phyloP scores from a whole-genome alignment of 495 filamentous ascomycete genomes.

The Penicillium subrubescens region DNA sequence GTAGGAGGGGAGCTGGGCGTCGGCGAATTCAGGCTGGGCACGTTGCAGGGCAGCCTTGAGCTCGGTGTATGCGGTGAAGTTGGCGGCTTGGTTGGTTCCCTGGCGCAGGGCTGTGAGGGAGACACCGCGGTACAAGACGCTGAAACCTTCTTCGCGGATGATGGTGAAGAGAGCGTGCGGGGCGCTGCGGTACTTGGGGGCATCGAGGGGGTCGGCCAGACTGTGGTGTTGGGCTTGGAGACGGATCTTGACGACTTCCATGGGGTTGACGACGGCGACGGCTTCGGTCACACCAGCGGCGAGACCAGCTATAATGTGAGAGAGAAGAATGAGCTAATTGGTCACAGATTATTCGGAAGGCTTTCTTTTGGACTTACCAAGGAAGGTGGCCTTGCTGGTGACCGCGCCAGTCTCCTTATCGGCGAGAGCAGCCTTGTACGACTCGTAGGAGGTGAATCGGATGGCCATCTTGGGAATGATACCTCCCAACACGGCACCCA shows the following conservation, averaged over 20 bases:
- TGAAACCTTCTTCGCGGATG: constrained; percentile 83
- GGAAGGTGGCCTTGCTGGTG: constrained; percentile 76
- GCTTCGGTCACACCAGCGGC: constrained; percentile 94
- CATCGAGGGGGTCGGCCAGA: constrained; percentile 87
- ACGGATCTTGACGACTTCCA: constrained; percentile 99
- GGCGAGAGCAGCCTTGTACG: constrained; percentile 83
- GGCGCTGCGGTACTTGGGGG: constrained; percentile 96
- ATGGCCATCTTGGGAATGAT: constrained; percentile 99
- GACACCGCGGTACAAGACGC: constrained; percentile 88
- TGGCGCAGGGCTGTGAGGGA: constrained; percentile 91
- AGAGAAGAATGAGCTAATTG: not conserved
- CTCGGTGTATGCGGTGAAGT: constrained; percentile 98
- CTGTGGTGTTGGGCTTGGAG: constrained; percentile 96
- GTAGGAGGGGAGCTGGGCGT: constrained; percentile 72
- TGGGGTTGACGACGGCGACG: constrained; percentile 92
- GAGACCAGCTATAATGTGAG: constrained; percentile 67
- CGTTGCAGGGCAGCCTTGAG: constrained; percentile 78
- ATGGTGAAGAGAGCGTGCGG: constrained; percentile 95
- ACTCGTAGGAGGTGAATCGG: constrained; percentile 96
- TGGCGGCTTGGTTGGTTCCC: constrained; percentile 96
- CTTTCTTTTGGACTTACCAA: constrained; percentile 54
- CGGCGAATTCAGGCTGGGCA: constrained; percentile 62
- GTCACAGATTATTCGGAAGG: not conserved
- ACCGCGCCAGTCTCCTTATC: constrained; percentile 69
- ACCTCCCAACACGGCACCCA: constrained; percentile 92